Base-by-base conservation (phyloP, 2,329 filamentous ascomycete species). In the Arthrobotrys conoides region DNA sequence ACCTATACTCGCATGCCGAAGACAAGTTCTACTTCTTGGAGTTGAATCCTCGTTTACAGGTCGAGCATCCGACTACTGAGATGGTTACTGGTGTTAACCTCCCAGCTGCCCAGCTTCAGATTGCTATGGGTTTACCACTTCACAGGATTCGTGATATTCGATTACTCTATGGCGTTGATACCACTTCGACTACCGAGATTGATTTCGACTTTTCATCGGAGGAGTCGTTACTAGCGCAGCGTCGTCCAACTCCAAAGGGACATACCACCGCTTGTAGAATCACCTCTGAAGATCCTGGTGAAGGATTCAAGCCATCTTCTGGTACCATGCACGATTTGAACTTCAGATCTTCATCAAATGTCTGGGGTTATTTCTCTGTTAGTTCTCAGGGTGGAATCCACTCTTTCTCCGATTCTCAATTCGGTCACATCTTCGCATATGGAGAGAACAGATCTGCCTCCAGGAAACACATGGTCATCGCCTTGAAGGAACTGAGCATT, bases 11-110 rank as follows among this genome's bases (percentile, higher is more conserved):
- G 49, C 94, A 99, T 86, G 88, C 93, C 18, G 96, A 99, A 82
- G 94, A 98, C 88, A 96, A 97, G 86, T 99, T 99, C 88, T 99
- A 98, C 89, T 99, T 99, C 88, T 88, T 99, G 81, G 96, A 99
- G 87, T 87, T 99, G 84, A 99, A 99, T 88, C 96, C 96, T 63
- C 93, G 96, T 93, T 92, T 99, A 70, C 96, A 99, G 87, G 96
- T 99, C 86, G 96, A 99, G 89, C 96, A 99, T 87, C 96, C 96
- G 55, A 99, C 95, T 67, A 99, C 96, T 30, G 96, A 99, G 85
- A 99, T 99, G 96, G 96, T 99, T 81, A 96, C 92, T 83, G 96
- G 96, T 84, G 96, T 99, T 84, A 97, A 98, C 86, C 86, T 99
- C 84, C 96, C 96, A 64, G 96, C 96, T 80, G 96, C 96, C 69